Base-by-base conservation (phyloP, 345 rosid species). In the Salix dunnii region DNA sequence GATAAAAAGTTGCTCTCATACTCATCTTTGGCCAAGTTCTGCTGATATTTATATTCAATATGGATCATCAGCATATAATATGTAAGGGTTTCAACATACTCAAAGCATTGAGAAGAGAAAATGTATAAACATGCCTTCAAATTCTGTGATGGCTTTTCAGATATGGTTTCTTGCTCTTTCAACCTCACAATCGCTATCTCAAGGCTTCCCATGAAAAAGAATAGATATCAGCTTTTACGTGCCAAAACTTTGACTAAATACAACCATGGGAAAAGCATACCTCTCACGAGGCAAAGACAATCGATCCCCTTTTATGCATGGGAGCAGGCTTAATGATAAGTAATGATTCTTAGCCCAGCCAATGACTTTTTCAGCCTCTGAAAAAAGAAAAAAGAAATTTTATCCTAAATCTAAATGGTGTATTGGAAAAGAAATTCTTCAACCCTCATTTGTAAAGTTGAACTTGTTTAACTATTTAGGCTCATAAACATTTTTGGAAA, bases 291-390 rank as follows among this genome's bases (percentile, higher is more conserved):
- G 99, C 35, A 96, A 82, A 81, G 76, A 78, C 82, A 96, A 79
- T 65, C 89, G 85, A 61, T 84, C 92, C 51, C 94, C 98, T 84
- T 87, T 89, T 78, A 96, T 58, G 27, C 76, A 80, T 80, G 97
- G 99, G 67, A 63, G 81, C 23, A 74, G 30, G 81, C 97, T 92
- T 73, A 90, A 86, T 51, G 97, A 89, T 72, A 96, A 75, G 75
- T 92, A 86, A 75, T 92, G 97, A 85, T 96, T 96, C 88, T 85
- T 92, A 3, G 99, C 97, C 99, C 97, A 94, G 76, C 99, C 99
- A 78, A 94, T 87, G 75, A 94, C 85, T 82, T 92, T 96, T 84
- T 92, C 98, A 78, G 97, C 94, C 86, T 89, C 99, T 96, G 89
- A 77, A 13, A 74, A 80, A 77, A 38, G 12, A 43, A 12, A 1